Conservation (phyloP, 1,284 basidiomycete species). For the Irpex sp. region DNA sequence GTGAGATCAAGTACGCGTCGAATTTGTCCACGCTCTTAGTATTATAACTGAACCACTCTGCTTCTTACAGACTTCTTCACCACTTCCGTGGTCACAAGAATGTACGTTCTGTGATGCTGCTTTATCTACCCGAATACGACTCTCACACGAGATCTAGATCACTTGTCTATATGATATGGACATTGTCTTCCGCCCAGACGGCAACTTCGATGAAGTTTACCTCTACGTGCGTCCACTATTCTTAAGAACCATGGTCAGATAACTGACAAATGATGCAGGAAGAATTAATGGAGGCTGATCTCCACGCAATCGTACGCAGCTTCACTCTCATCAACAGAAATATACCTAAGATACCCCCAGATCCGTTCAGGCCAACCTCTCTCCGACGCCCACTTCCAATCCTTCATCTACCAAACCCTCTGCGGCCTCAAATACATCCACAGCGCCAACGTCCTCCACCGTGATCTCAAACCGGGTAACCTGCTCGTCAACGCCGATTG, state of each 20-base stretch:
- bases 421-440: constrained; percentile 99
- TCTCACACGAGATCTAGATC: constrained; percentile 45
- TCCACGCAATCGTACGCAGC: constrained; percentile 87
- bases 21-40: not conserved
- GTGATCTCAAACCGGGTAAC: constrained; percentile 96
- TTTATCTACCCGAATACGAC: constrained; percentile 10
- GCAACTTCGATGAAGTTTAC: constrained; percentile 94
- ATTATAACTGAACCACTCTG: not conserved
- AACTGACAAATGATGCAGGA: constrained; percentile 43
- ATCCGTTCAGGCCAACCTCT: constrained; percentile 97
- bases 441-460: constrained; percentile 95
- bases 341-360: constrained; percentile 32
- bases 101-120: constrained; percentile 34
- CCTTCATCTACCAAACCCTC: constrained; percentile 97
- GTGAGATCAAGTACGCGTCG: constrained; percentile 78
- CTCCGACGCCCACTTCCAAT: constrained; percentile 98
- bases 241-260: not conserved
- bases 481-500: constrained; percentile 98
- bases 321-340: not conserved
- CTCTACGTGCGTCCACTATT: constrained; percentile 61
- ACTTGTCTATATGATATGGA: constrained; percentile 97
- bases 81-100: constrained; percentile 98
- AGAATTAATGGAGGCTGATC: constrained; percentile 99
- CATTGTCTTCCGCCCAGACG: constrained; percentile 83
- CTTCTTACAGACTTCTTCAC: constrained; percentile 66